These are phyloP conservation scores for Kappamyces sp. DNA, from an alignment of 192 early-diverging fungal genomes.

Conservation along the genomic window DNA sequence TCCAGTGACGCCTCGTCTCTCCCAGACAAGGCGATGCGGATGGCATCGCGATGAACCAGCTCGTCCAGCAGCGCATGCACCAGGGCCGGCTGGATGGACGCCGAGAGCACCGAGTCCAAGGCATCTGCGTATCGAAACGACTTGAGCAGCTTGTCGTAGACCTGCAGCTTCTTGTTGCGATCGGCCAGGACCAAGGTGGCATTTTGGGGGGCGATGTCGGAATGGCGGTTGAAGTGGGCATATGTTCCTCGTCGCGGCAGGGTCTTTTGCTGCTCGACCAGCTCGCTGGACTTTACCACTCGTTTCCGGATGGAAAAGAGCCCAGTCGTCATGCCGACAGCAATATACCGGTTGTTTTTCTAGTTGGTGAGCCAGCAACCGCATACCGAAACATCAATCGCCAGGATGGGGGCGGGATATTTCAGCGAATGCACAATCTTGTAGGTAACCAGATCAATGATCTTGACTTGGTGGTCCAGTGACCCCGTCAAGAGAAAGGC, in stretches of 20 bases:
- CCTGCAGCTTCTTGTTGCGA: slow-evolving; percentile 53
- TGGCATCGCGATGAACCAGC: slow-evolving; percentile 77
- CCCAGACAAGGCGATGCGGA: slow-evolving; percentile 71
- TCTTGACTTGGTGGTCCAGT: slow-evolving; percentile 93
- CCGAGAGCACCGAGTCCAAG: slow-evolving; percentile 67
- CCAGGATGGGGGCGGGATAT: slow-evolving; percentile 86
- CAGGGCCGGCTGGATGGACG: slow-evolving; percentile 32
- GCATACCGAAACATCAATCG: slow-evolving; percentile 78
- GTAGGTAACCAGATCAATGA: slow-evolving; percentile 82
- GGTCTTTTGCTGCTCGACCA: slow-evolving; percentile 36
- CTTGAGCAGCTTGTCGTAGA: slow-evolving; percentile 79
- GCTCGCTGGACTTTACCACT: slow-evolving; percentile 69
- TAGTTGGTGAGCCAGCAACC: slow-evolving; percentile 35
- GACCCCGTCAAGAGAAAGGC: slow-evolving; percentile 80
- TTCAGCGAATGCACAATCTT: slow-evolving; percentile 80
- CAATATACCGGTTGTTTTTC: slow-evolving; percentile 73
- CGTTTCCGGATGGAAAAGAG: slow-evolving; percentile 81
- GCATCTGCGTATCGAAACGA: slow-evolving; percentile 85
- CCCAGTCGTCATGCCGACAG: slow-evolving; percentile 87
- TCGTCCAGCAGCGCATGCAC: slow-evolving; percentile 81
- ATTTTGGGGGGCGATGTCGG: slow-evolving; percentile 36
- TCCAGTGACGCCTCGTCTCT: slow-evolving; percentile 83
- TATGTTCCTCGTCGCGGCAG: slow-evolving; percentile 55
- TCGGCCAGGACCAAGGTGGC: slow-evolving; percentile 64
- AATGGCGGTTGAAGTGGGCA: slow-evolving; percentile 68